Base-by-base conservation (phyloP, 2,329 filamentous ascomycete genomes). In the Scytalidium sp. region DNA sequence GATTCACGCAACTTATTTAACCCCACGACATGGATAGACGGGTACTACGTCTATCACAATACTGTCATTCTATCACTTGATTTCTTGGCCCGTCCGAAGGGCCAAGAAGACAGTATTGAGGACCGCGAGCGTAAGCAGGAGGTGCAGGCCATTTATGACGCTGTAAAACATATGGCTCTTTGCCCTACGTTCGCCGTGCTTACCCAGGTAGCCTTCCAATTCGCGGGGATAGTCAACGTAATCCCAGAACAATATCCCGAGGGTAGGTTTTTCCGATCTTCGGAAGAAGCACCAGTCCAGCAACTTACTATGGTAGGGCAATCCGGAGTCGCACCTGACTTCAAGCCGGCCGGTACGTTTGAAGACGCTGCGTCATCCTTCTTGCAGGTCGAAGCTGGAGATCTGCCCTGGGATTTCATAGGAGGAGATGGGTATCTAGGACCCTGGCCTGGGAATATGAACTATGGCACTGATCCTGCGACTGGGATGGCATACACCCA, bases 171-270 rank as follows among this genome's bases (percentile, higher is more conserved):
- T 13, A 39, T 59, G 19, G 58, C 56, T 21, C 54, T 64, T 1
- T 62, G 57, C 41, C 60, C 57, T 6, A 61, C 61, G 3, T 63
- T 60, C 39, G 56, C 52, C 2, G 55, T 64, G 19, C 45, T 64
- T 13, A 63, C 56, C 1, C 60, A 62, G 46, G 61, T 64, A 2
- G 47, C 57, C 2, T 45, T 61, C 3, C 62, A 64, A 50, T 55
- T 64, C 5, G 60, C 61, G 3, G 60, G 63, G 46, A 64, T 64
- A 23, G 62, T 63, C 3, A 60, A 58, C 0, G 60, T 64, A 29
- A 55, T 64, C 42, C 61, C 63, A 32, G 49, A 23, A 21, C 19
- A 13, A 13, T 13, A 15, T 23, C 19, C 5, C 13, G 13, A 36
- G 13, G 8, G 11, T 36, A 36, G 32, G n/a, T 19, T 19, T 29